Base-by-base conservation (phyloP, 75 land plant species). In the Pseudotsuga menziesii region DNA sequence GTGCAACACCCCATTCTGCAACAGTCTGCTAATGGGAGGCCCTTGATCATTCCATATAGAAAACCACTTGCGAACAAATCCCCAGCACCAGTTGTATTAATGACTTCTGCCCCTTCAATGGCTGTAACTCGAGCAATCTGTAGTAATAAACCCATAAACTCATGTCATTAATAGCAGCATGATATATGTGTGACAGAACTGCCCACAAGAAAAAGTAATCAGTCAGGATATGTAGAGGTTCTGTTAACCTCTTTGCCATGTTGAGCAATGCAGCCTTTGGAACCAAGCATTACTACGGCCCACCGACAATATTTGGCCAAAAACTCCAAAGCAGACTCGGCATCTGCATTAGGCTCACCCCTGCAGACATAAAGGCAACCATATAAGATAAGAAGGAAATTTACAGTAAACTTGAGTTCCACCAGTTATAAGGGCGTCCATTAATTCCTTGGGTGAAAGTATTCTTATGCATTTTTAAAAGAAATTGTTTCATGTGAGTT, bases 41-140 rank as follows among this genome's bases (percentile, higher is more conserved):
- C 89, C n/a, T 96, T 91, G 39, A 94, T 77, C 63, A 96, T 74
- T 52, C 97, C 97, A 75, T 91, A 96, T 57, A 96, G 70, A 70
- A 96, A 96, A 12, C 98, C 98, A 75, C 98, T 89, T 2, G 98
- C 98, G 77, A 96, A 94, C 22, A 96, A 81, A 66, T 96, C 98
- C 16, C 98, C 98, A 29, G 98, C 98, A 76, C 97, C 98, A 17
- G 98, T 96, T 19, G 97, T 93, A 88, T 96, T 97, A 19, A 80
- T 79, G 56, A 92, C 91, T 61, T 82, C 69, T 36, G 85, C 25
- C 61, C 82, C 88, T 44, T 87, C 83, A 17, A 89, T 83, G 2
- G 97, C 98, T 54, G 88, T 78, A 63, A 94, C 93, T 74, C 89
- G 79, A 44, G 90, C 98, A 75, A 92, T 78, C 96, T 93, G 83